Evolutionary conservation across 306 rosid genomes (phyloP).

Genomic region (Acacia acuminata): DNA sequence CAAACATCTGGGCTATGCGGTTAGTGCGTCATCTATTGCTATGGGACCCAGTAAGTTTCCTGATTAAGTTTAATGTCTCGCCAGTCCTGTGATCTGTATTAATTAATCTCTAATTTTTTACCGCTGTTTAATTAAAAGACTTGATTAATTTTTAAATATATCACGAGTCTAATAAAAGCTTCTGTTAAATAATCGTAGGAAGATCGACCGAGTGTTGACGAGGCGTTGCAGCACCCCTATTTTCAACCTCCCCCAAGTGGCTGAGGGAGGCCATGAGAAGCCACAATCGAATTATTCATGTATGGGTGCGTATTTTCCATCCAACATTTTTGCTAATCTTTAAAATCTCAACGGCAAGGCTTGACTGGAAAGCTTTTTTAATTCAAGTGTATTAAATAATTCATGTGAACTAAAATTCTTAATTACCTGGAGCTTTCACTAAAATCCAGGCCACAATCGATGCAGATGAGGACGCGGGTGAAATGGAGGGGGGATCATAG

Average conservation of each 20-base stretch:
- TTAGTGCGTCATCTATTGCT: constrained; percentile 75
- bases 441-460: constrained; percentile 2
- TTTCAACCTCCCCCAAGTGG: constrained; percentile 61
- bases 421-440: background rate
- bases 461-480: background rate
- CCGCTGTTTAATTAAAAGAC: background rate
- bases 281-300: background rate
- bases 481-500: background rate
- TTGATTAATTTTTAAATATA: background rate
- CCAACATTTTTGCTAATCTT: constrained; percentile 13
- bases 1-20: constrained; percentile 79
- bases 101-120: background rate
- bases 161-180: background rate
- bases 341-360: background rate
- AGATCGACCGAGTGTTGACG: constrained; percentile 76
- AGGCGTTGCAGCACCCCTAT: constrained; percentile 84
- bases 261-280: constrained; percentile 34
- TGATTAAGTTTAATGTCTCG: constrained; percentile 21
- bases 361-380: background rate
- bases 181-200: constrained; percentile 52
- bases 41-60: constrained; percentile 87
- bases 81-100: constrained; percentile 9
- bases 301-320: constrained; percentile 21
- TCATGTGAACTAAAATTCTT: background rate
- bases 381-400: constrained; percentile 3